phyloP scores from a whole-genome alignment of 108 stramenopile genomes.

The Cyclotella choctawhatcheeana region DNA sequence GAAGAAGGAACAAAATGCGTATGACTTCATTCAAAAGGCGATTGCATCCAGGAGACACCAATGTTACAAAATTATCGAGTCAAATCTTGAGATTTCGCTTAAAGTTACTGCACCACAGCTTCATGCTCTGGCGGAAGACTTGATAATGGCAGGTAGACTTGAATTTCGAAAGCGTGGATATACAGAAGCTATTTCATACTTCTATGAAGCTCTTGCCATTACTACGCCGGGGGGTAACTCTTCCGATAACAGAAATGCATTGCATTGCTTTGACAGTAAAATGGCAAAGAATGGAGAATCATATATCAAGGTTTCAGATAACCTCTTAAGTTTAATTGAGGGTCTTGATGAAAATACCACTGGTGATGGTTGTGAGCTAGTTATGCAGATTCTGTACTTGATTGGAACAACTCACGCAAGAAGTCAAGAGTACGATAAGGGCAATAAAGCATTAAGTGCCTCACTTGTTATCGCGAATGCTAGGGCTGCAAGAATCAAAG shows the following conservation, averaged over 20 bases:
- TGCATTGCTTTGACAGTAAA: constrained; percentile 18
- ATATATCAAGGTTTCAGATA: constrained; percentile 25
- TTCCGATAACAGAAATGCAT: neutral
- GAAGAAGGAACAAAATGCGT: constrained; percentile 29
- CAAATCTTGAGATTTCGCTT: neutral
- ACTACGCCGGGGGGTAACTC: neutral
- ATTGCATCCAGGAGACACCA: constrained; percentile 28
- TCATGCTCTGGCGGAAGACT: constrained; percentile 27
- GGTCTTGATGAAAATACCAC: neutral
- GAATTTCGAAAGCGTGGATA: constrained; percentile 42
- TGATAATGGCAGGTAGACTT: constrained; percentile 30
- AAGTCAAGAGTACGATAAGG: constrained; percentile 21
- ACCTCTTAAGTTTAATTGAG: constrained; percentile 1
- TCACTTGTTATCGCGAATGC: constrained; percentile 6
- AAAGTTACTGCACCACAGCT: constrained; percentile 14
- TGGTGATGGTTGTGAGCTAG: constrained; percentile 2
- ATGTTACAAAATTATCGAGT: constrained; percentile 27
- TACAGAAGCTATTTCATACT: constrained; percentile 38
- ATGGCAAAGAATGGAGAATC: constrained; percentile 20
- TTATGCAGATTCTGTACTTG: constrained; percentile 35
- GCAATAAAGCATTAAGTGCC: constrained; percentile 13
- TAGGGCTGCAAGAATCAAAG: constrained; percentile 1
- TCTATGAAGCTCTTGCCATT: constrained; percentile 41
- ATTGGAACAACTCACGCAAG: constrained; percentile 39
- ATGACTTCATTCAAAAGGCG: constrained; percentile 41